A percentile compares a stretch with the other conserved stretches of the same genome.
Evolutionary conservation across 2,329 filamentous ascomycete genomes (phyloP).

Genomic region (Albifimbria verrucaria): DNA sequence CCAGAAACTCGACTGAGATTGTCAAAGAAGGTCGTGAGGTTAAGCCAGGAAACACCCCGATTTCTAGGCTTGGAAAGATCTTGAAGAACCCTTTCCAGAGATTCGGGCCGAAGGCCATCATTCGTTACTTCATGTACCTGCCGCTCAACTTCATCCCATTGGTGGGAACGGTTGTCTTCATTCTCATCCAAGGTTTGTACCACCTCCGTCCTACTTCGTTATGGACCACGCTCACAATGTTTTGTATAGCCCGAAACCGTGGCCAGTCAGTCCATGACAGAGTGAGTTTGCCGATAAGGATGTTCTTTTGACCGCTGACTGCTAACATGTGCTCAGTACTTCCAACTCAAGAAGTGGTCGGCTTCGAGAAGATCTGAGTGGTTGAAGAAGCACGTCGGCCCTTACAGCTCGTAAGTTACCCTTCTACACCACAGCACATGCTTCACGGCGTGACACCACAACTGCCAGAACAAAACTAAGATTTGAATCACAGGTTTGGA

Average conservation of each 20-base stretch:
- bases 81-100: slow-evolving; percentile 55
- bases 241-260: slow-evolving; percentile 39
- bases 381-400: slow-evolving; percentile 65
- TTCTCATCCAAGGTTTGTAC: slow-evolving; percentile 65
- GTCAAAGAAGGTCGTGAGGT: slow-evolving; percentile 74
- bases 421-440: slow-evolving; percentile 5
- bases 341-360: slow-evolving; percentile 85
- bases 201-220: neutral
- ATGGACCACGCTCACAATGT: neutral
- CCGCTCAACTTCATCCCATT: slow-evolving; percentile 92
- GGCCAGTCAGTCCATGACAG: slow-evolving; percentile 50
- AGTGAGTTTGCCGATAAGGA: slow-evolving; percentile 35
- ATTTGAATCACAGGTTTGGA: slow-evolving; percentile 56
- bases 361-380: slow-evolving; percentile 62
- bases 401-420: slow-evolving; percentile 64
- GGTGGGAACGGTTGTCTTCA: slow-evolving; percentile 77
- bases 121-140: slow-evolving; percentile 80
- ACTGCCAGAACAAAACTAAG: neutral
- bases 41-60: slow-evolving; percentile 56
- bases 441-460: no score
- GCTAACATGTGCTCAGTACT: slow-evolving; percentile 58
- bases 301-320: neutral
- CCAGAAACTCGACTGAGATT: slow-evolving; percentile 51
- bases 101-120: slow-evolving; percentile 59
- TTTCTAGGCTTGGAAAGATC: slow-evolving; percentile 54